Evolutionary conservation across 371 early-diverging fungal genomes (phyloP), one percentile per base, ranked within the genome.

Genomic region (Syncephalastrum racemosum): DNA sequence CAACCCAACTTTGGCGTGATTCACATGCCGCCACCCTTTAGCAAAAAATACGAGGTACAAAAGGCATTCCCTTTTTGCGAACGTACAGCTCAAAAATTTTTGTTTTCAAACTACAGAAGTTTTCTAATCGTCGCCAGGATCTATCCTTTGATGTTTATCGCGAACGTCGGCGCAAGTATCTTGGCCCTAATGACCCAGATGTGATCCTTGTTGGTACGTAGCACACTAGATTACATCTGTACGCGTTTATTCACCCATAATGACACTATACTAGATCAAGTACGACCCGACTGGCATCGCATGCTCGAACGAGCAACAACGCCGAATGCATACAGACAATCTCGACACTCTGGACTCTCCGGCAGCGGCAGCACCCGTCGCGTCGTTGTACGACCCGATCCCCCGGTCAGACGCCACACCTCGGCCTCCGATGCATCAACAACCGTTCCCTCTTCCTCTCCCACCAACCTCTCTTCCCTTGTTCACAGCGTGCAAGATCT

Each of bases 1-100:
- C 75, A 87, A 60, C 83, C 90, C 24, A 83, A 92, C 56, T 92
- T 94, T 72, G 95, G 94, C 43, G 70, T 95, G 22, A 59, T 84
- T 6, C 94, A 95, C 70, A 62, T 77, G 52, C 67, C 86, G 25
- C 84, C 79, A n/a, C 53, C 53, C 14, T 76, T 76, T 65, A 70
- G 66, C 27, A 66, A 77, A n/a, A 66, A 68, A 18, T 41, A 45
- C 36, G 42, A 42, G 31, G 43, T 47, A 24, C 71, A 72, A 56
- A 75, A 67, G 12, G 70, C 72, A 10, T 67, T 67, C 7, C 67
- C 68, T 31, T 18, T 53, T 23, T 52, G 64, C 4, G 59, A 66
- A 22, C 47, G 45, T 7, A 8, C 15, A 4, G 10, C 31, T 5
- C 50, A 22, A 6, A 50, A 25, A 15, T 24, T 25, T 12, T 23